Base-by-base conservation (phyloP, 306 rosid species). In the Cercis canadensis region DNA sequence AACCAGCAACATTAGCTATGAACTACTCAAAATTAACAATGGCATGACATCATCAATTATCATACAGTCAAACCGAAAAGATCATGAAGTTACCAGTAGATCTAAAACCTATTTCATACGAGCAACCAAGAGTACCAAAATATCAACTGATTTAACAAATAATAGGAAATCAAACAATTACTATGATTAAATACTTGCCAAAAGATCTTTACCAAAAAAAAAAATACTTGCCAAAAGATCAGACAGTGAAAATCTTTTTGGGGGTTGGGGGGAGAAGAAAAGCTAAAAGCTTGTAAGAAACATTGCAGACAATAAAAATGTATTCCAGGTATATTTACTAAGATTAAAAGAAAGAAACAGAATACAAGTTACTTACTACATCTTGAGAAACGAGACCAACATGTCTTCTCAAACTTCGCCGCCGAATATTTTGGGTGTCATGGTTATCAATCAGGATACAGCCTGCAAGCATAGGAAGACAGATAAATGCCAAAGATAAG, bases 361-460 rank as follows among this genome's bases (percentile, higher is more conserved):
- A 75, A 53, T 24, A 70, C 3, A 52, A 17, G 52, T 55, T 52
- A 85, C 96, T 80, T 73, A 90, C 98, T 63, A 86, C 77, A 69
- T 92, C 98, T 78, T 92, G 98, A 80, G 93, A 88, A 85, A 92
- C 98, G 39, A 92, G 80, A 75, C 87, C 81, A 45, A 90, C 83
- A 65, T 88, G 89, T 79, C 82, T 83, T 79, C 98, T 82, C 82
- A 90, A 80, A 83, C 92, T 90, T 51, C 54, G 65, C 76, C 88
- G 70, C 75, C 17, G 86, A 67, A 92, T 67, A 62, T 64, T 65
- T 56, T 80, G 81, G 63, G 88, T 82, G 74, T 85, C 56, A 67
- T 75, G 87, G 80, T 87, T 70, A 85, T 90, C 98, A 44, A 88
- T 72, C 74, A 81, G 77, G 72, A 92, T 77, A 52, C 77, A 49